Percentiles rank a stretch among this genome's conserved stretches.
phyloP scores from a whole-genome alignment of 2,329 filamentous ascomycete species.

The Colletotrichum sp. region DNA sequence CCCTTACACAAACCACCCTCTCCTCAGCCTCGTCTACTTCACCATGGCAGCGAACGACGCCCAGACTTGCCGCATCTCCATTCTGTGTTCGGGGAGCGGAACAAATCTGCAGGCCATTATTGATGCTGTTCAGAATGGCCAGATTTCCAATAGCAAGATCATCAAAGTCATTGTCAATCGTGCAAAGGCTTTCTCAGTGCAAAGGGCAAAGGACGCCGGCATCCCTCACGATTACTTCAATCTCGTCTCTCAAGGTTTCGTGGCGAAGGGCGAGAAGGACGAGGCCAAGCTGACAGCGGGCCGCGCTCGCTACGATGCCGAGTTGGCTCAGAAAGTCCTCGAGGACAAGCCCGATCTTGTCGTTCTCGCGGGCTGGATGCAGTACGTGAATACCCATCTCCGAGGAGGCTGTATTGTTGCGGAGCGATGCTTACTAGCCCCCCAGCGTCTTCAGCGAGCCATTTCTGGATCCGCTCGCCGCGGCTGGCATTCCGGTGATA shows the following conservation, averaged over 20 bases:
- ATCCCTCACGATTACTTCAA: slow-evolving; percentile 86
- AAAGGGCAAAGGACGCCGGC: slow-evolving; percentile 49
- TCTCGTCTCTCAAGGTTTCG: slow-evolving; percentile 73
- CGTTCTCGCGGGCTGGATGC: slow-evolving; percentile 79
- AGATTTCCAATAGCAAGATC: slow-evolving; percentile 48
- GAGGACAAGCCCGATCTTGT: slow-evolving; percentile 72
- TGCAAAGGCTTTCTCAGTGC: slow-evolving; percentile 42
- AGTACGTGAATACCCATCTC: not conserved
- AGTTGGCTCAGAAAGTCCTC: slow-evolving; percentile 73
- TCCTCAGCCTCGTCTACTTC: not conserved
- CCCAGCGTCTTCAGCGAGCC: not conserved
- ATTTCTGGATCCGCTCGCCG: slow-evolving; percentile 73
- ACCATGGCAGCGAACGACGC: not conserved
- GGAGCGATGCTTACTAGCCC: not conserved
- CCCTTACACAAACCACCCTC: not conserved
- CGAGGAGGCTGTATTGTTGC: not conserved
- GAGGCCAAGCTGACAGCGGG: slow-evolving; percentile 57
- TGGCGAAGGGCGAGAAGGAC: slow-evolving; percentile 64
- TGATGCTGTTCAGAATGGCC: slow-evolving; percentile 45
- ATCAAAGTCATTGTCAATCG: slow-evolving; percentile 54
- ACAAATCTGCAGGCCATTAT: slow-evolving; percentile 80
- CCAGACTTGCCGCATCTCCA: slow-evolving; percentile 57
- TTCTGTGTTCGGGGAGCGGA: slow-evolving; percentile 76
- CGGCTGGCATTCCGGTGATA: slow-evolving; percentile 70
- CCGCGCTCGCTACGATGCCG: slow-evolving; percentile 74